Base-by-base conservation (phyloP, 176 grass and related monocot genomes). In the Rhynchospora pubera region DNA sequence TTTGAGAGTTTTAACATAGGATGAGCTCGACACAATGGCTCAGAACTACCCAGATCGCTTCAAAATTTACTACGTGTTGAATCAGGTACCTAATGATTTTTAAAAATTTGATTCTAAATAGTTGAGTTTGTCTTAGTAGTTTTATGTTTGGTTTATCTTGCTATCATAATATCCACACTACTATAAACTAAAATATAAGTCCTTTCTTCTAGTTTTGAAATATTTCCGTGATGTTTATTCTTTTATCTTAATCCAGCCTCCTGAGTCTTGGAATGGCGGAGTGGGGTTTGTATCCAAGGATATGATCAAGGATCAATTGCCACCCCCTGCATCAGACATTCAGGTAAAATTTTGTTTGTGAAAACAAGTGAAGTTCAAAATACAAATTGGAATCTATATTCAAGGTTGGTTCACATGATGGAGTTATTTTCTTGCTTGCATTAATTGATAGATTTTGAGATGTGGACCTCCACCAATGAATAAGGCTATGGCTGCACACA, bases 381-480 rank as follows among this genome's bases (percentile, higher is more conserved):
- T 18, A 43, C 4, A 32, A 34, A 55, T 32, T 34, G 13, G 48
- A 76, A 55, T 55, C 47, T 55, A 6, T 76, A 16, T 76, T 55
- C 23, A 76, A 55, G 23, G 48, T 55, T 76, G 34, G 32, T 68
- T 68, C 39, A 68, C 30, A 30, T 55, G 47, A 66, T 51, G 39
- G 11, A 63, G 65, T 65, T 65, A 46, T 85, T 85, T 66, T 28
- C 79, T 85, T 19, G 16, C 65, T 57, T 52, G 34, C 69, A 56
- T 15, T 30, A 46, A 84, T 81, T 57, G 19, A 65, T 83, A 93
- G 96, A 86, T 95, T 83, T 86, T 99, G 80, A 95, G 96, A 84
- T 99, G 96, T 19, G 96, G 92, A 12, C 96, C 92, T 68, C 92
- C 96, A 84, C 96, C 96, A 12, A 99, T 99, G 96, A 99, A 99